Evolutionary conservation across 371 early-diverging fungal genomes (phyloP), one percentile per base, ranked within the genome.

Genomic region (Mortierella sp.): DNA sequence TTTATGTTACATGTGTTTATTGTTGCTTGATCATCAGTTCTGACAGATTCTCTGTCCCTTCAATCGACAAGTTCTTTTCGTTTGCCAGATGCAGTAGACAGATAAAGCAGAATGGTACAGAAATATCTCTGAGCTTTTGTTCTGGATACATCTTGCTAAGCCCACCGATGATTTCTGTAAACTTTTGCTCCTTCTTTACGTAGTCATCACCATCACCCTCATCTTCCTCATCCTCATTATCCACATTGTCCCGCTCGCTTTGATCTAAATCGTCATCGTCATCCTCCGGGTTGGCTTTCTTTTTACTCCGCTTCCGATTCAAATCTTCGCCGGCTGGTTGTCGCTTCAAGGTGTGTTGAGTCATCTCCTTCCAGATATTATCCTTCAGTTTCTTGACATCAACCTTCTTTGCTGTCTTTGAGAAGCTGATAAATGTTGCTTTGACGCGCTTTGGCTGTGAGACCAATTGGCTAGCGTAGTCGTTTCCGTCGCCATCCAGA

Each of bases 81-180:
- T 98, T 98, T 24, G 98, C 98, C 62, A 98, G 82, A 88, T 98
- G 99, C 67, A 98, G 84, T 63, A 98, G 84, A 76, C 98, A 97
- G 61, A 98, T 98, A 80, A 98, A 98, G 84, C 97, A 97, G 80
- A 95, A 98, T 5, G 97, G 92, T 8, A 96, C 94, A 2, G 98
- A 97, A 47, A 98, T 95, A 63, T 98, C 98, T 68, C 90, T 87
- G 75, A 94, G 87, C 65, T 90, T 90, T 58, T 94, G 91, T 36
- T 87, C 86, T n/a, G 94, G 85, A 78, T 97, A 97, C 70, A 92
- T 73, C 52, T 85, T 86, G 70, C 88, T 88, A 32, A 97, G 86
- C 24, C 87, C 86, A 33, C 88, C 77, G 16, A 97, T 86, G 10
- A 97, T 84, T 11, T 91, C 87, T 28, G 93, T 92, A 72, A 97